phyloP scores from a whole-genome alignment of 305 asterid genomes.

The Rubia tinctorum region DNA sequence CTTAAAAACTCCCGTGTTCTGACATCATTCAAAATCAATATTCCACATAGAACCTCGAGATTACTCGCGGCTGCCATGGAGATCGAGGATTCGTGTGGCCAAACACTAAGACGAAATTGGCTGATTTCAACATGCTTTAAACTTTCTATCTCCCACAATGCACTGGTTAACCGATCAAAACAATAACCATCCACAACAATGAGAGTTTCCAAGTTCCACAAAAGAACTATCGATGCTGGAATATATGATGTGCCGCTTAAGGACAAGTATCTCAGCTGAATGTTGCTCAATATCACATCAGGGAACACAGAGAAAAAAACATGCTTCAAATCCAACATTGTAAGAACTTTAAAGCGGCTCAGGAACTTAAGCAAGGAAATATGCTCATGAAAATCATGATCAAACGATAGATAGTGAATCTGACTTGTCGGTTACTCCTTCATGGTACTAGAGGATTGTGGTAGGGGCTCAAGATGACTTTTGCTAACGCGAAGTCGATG shows the following conservation, averaged over 20 bases:
- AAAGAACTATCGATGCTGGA: neutral
- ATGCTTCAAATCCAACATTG: neutral
- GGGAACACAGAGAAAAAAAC: neutral
- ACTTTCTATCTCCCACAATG: neutral
- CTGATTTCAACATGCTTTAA: neutral
- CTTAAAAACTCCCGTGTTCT: neutral
- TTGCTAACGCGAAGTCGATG: constrained; percentile 4
- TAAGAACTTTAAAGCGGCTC: neutral
- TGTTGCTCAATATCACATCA: neutral
- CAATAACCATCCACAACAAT: neutral
- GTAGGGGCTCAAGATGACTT: neutral
- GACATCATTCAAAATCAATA: neutral
- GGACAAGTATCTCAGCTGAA: neutral
- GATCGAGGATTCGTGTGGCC: neutral
- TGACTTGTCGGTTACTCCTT: neutral
- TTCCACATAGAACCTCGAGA: neutral
- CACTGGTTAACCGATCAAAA: neutral
- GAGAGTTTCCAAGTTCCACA: constrained; percentile 1
- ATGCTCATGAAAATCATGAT: neutral
- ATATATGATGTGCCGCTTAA: neutral
- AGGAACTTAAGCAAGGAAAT: neutral
- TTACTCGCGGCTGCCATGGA: neutral
- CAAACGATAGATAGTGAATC: neutral
- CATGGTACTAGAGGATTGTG: neutral
- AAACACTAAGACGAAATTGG: neutral